phyloP scores from a whole-genome alignment of 495 filamentous ascomycete species.

The Chaetomium cochliodes region DNA sequence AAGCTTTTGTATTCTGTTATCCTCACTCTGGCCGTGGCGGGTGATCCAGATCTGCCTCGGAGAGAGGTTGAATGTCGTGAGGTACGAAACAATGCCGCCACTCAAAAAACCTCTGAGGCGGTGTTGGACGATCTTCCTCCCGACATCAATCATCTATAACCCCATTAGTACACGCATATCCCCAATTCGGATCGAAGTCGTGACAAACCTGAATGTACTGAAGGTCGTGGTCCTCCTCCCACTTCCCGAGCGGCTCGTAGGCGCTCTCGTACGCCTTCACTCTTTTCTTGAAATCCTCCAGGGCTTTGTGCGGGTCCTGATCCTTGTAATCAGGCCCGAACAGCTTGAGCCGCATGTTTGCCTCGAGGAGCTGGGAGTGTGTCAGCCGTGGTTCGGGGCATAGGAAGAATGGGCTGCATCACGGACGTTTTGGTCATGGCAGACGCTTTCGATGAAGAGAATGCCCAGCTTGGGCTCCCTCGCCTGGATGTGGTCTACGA shows the following conservation, averaged over 20 bases:
- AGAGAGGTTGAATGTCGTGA: constrained; percentile 93
- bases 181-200: neutral
- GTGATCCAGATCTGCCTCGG: constrained; percentile 98
- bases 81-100: constrained; percentile 84
- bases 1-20: constrained; percentile 76
- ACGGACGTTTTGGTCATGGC: constrained; percentile 67
- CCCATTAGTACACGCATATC: neutral
- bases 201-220: constrained; percentile 75
- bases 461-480: constrained; percentile 86
- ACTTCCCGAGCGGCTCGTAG: constrained; percentile 87
- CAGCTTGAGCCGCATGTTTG: constrained; percentile 98
- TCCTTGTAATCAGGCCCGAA: constrained; percentile 93
- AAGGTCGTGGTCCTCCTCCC: constrained; percentile 84
- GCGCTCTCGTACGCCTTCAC: constrained; percentile 91
- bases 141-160: constrained; percentile 89
- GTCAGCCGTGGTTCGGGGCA: constrained; percentile 8
- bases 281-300: constrained; percentile 89
- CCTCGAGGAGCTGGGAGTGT: constrained; percentile 66
- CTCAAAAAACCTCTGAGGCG: constrained; percentile 89
- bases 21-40: constrained; percentile 79
- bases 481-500: constrained; percentile 78
- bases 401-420: neutral
- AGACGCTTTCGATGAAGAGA: constrained; percentile 90
- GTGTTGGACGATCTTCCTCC: constrained; percentile 86
- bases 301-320: constrained; percentile 78